Evolutionary conservation across 495 filamentous ascomycete genomes (phyloP), one percentile per base, ranked within the genome.

Genomic region (Hyaloscypha hepaticicola): DNA sequence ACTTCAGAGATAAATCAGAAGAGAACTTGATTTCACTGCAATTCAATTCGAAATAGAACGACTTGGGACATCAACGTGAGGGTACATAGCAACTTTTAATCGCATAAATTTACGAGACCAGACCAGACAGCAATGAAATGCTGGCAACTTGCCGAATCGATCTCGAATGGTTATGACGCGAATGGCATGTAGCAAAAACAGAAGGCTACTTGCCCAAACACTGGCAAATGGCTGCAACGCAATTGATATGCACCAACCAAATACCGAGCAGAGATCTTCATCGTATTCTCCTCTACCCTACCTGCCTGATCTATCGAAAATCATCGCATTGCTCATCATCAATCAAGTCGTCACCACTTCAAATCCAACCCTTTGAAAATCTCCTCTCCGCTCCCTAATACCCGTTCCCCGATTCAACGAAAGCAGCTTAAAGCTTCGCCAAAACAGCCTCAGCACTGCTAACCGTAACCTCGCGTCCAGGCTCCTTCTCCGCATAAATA

Each of bases 401-500:
- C 62, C 29, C n/a, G n/a, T n/a, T 58, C 31, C 33, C 38, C 26
- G 25, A 55, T 53, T 12, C 41, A 12, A 38, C 26, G 21, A 41
- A 59, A 29, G 52, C 56, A 55, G 67, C 59, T 70, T 64, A 92
- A 56, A 92, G 81, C 77, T 86, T 85, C 48, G 88, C 82, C 66
- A 91, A 76, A 55, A 93, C 85, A 38, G 85, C 83, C 66, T 94
- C 90, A 61, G 88, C 91, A 51, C 89, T 85, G 12, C 89, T 90
- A 52, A 88, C 86, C 60, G 83, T 85, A 62, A 82, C 87, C 74
- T 91, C 86, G 72, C 85, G 84, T 7, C 79, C 82, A 60, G 83
- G 82, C 79, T 94, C 90, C 74, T 87, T 87, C 78, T 91, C 91
- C 56, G 93, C 91, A 78, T 97, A 97, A 70, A 78, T 82, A 71